phyloP scores from a whole-genome alignment of 2,329 filamentous ascomycete species.

The Aspergillus sp. region DNA sequence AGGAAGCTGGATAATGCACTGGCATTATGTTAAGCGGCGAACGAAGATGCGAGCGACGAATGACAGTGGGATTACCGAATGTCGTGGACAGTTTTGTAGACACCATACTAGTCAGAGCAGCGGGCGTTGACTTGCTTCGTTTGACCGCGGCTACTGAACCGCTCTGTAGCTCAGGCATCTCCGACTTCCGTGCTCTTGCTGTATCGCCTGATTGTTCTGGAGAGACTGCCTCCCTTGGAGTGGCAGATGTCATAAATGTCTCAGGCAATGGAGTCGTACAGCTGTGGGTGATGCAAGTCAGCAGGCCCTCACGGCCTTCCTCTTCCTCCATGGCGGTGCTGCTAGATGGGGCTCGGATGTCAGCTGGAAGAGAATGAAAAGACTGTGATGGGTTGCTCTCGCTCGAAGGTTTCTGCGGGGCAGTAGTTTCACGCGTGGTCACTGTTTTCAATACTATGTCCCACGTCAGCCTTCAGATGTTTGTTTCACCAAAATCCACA shows the following conservation, averaged over 20 bases:
- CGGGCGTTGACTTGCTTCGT: conserved; percentile 29
- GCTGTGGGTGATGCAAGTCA: not conserved
- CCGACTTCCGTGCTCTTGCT: not conserved
- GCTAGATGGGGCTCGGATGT: not conserved
- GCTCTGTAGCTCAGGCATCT: not conserved
- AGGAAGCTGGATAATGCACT: conserved; percentile 19
- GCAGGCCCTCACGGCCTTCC: not conserved
- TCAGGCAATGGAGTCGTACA: no score
- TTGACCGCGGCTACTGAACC: not conserved
- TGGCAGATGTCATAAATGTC: no score
- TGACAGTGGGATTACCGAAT: conserved; percentile 45
- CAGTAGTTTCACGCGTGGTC: not conserved
- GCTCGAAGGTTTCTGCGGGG: not conserved
- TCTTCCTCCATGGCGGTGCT: not conserved
- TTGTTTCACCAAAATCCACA: no score
- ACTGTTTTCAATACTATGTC: not conserved
- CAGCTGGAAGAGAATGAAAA: not conserved
- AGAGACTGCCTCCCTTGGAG: not conserved
- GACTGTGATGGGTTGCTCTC: not conserved
- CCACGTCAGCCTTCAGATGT: not conserved
- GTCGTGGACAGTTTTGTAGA: conserved; percentile 42
- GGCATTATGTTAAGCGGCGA: conserved; percentile 36
- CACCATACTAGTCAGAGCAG: conserved; percentile 36
- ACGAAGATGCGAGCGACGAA: conserved; percentile 39
- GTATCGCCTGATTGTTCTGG: not conserved